Percentiles rank a stretch among this genome's conserved stretches.
Evolutionary conservation across 2,329 filamentous ascomycete genomes (phyloP).

Genomic region (Cercospora sp.): DNA sequence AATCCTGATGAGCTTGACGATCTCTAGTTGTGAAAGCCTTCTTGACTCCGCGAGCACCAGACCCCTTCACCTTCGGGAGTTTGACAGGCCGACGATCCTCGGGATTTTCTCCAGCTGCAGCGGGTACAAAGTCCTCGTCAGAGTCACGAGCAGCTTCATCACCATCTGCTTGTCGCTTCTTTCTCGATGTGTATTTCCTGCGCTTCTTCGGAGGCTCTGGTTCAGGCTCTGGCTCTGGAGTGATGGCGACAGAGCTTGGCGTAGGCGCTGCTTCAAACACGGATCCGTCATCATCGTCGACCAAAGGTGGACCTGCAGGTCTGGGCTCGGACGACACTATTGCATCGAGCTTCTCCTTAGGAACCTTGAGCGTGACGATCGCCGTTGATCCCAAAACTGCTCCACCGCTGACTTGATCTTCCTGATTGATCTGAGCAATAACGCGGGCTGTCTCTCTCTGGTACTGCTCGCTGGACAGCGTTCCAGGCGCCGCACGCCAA

Average conservation of each 20-base stretch:
- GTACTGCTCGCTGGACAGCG: constrained; percentile 10
- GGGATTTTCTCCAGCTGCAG: not conserved
- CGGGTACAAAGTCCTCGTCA: constrained; percentile 19
- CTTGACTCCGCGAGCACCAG: constrained; percentile 10
- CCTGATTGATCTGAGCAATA: constrained; percentile 8
- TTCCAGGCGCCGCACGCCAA: constrained; percentile 2
- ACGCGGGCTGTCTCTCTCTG: constrained; percentile 7
- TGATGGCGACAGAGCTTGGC: constrained; percentile 7
- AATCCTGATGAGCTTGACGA: constrained; percentile 23
- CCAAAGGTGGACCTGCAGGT: not conserved
- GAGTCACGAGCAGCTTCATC: constrained; percentile 11
- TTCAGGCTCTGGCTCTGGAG: constrained; percentile 7
- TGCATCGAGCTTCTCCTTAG: constrained; percentile 15
- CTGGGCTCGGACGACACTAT: constrained; percentile 11
- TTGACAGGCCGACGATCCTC: not conserved
- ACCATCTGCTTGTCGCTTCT: constrained; percentile 14
- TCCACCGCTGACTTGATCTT: not conserved
- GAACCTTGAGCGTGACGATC: constrained; percentile 21
- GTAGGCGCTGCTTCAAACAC: constrained; percentile 3
- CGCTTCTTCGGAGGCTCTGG: constrained; percentile 13
- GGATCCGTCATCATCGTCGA: constrained; percentile 5
- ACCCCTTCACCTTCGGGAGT: constrained; percentile 5
- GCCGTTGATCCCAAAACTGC: not conserved
- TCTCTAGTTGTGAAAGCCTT: constrained; percentile 23
- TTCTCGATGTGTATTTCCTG: constrained; percentile 16